Evolutionary conservation across 768 basidiomycete species (phyloP), one percentile per base, ranked within the genome.

Genomic region (Leccinum incarnatum): DNA sequence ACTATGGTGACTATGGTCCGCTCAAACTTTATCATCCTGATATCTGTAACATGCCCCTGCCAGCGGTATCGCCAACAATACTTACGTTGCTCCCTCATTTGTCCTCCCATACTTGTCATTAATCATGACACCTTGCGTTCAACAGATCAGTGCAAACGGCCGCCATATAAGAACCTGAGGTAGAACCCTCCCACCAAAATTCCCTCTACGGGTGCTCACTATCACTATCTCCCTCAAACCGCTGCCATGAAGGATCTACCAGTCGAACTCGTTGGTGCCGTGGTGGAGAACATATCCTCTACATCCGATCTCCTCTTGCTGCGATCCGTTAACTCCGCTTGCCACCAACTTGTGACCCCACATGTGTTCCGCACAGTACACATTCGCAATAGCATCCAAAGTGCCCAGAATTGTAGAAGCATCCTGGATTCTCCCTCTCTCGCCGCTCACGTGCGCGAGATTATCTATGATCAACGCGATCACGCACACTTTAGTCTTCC

Each of bases 381-480:
- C 54, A 47, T 72, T 50, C 54, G 36, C 36, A 72, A 67, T 15
- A 74, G 67, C 56, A 23, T 66, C 9, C 58, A 64, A 47, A 74
- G 71, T 51, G 59, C 69, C 3, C 70, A 69, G 30, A 65, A 65
- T 5, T 61, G 61, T 51, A 60, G 49, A 57, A 66, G 58, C 54
- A 62, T 72, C 52, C 51, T 72, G n/a, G 54, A 62, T 15, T 60
- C 67, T 3, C 58, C 70, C 32, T 32, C 63, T 40, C 63, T 72
- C 8, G 60, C 70, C 12, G 2, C 58, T 15, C 56, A 65, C 11
- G 69, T 72, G 17, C 65, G 61, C 21, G 69, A 70, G 45, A 58
- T 72, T 10, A 64, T 74, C 47, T 74, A 72, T 27, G 71, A 72
- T 57, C 54, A 57, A 14, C 72, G 71, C 12, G 64, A 72, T 34